Evolutionary conservation across 2,329 filamentous ascomycete species (phyloP).

Genomic region (Fusarium abutilonis): DNA sequence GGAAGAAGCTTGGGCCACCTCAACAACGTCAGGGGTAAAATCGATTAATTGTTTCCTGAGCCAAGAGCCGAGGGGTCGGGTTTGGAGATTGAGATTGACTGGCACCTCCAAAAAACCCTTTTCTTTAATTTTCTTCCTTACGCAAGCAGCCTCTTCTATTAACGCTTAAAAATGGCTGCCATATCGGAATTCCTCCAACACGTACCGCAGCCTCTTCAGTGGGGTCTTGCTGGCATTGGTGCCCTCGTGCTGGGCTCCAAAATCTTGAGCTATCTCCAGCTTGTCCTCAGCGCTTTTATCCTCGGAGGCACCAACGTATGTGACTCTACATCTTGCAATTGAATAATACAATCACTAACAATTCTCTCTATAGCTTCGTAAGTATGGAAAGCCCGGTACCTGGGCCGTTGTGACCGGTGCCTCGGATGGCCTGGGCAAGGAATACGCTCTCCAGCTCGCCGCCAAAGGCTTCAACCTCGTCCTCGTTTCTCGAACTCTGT

Average conservation of each 20-base stretch:
- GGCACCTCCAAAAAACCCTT: neutral
- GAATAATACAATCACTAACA: neutral
- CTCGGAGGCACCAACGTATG: slow-evolving; percentile 70
- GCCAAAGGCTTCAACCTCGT: slow-evolving; percentile 93
- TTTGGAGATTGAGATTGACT: slow-evolving; percentile 1
- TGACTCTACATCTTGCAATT: slow-evolving; percentile 5
- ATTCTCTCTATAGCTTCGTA: slow-evolving; percentile 71
- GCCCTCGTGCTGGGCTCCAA: slow-evolving; percentile 67
- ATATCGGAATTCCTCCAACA: slow-evolving; percentile 43
- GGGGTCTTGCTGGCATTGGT: slow-evolving; percentile 63
- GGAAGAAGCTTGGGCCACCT: slow-evolving; percentile 45
- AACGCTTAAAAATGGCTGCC: slow-evolving; percentile 44
- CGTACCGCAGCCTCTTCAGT: slow-evolving; percentile 58
- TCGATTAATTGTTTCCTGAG: slow-evolving; percentile 18
- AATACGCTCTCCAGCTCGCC: slow-evolving; percentile 91
- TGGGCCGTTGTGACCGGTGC: slow-evolving; percentile 97
- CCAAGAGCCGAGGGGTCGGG: slow-evolving; percentile 38
- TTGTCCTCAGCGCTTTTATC: slow-evolving; percentile 75
- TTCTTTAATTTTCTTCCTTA: neutral
- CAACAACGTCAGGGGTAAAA: slow-evolving; percentile 44
- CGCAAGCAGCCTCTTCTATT: neutral
- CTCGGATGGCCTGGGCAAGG: slow-evolving; percentile 95
- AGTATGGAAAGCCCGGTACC: slow-evolving; percentile 88
- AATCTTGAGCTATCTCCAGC: slow-evolving; percentile 66
- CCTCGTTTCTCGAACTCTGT: slow-evolving; percentile 93